Base-by-base conservation (phyloP, 768 basidiomycete species). In the Collybia sp. region DNA sequence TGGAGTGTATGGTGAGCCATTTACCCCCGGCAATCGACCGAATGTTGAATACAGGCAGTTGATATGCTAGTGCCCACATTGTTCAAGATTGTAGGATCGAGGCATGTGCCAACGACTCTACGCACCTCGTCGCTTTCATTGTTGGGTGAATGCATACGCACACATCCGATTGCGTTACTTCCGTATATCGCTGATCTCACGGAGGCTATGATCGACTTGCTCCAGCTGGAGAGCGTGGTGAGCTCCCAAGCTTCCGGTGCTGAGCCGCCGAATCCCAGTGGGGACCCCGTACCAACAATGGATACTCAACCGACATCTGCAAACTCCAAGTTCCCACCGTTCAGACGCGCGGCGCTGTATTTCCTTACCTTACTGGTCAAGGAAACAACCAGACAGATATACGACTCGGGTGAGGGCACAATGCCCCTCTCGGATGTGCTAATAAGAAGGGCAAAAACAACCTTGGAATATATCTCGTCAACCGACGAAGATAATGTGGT, bases 321-420 rank as follows among this genome's bases (percentile, higher is more conserved):
- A 2, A 68, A 83, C 53, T 51, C 85, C 0, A 89, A 83, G 58
- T 73, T 88, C 40, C 89, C 94, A 1, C 76, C 89, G 1, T 68
- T 97, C 3, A 79, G 94, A 30, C 85, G 95, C 35, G 84, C 90
- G 1, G 92, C 89, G 0, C 58, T 96, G n/a, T 83, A 93, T 54
- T 85, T 96, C 59, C 70, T 95, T 36, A 71, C 81, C 0, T 58
- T 84, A 8, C 68, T 93, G 30, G 61, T 92, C n/a, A 73, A 76
- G n/a, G 75, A 83, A 35, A 69, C 72, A 13, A 80, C 73, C 0
- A 64, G 63, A n/a, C 67, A 75, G 8, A 56, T 72, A 10, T 79
- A 85, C 48, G 76, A 81, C 13, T 61, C 63, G 1, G 57, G 54
- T 6, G 45, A 56, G n/a, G 48, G 42, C n/a, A 51, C 51, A 4